Conservation (phyloP, 148 eudicot species). For the Camellia sinensis region DNA sequence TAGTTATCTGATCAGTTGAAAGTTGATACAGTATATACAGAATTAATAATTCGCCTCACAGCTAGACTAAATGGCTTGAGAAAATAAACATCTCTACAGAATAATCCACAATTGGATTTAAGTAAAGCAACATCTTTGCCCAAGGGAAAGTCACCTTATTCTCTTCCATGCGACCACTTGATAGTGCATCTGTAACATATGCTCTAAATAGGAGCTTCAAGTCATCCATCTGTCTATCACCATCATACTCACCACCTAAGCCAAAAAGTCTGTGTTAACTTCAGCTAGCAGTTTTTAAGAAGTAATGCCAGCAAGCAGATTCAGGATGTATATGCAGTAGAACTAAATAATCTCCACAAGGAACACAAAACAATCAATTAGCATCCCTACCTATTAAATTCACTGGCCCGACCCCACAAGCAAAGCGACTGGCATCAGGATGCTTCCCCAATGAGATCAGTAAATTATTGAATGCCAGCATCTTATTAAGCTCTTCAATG, state of each 20-base stretch:
- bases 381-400: conserved; percentile 61
- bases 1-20: background rate
- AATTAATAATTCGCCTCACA: background rate
- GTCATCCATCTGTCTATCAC: conserved; percentile 70
- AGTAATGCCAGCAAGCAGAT: background rate
- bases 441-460: conserved; percentile 65
- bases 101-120: background rate
- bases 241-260: conserved; percentile 83
- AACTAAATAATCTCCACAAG: conserved; percentile 7
- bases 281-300: background rate
- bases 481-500: conserved; percentile 73
- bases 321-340: background rate
- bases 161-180: conserved; percentile 83
- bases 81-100: background rate
- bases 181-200: conserved; percentile 65
- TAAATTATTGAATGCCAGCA: conserved; percentile 56
- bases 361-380: conserved; percentile 11
- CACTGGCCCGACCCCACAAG: conserved; percentile 77
- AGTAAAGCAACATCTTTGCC: background rate
- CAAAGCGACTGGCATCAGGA: conserved; percentile 76
- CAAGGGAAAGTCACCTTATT: conserved; percentile 34
- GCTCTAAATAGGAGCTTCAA: conserved; percentile 84
- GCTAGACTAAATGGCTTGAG: background rate
- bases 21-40: background rate
- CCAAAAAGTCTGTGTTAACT: conserved; percentile 17